Conservation (phyloP, 2,329 filamentous ascomycete genomes). For the Fusarium circinatum region DNA sequence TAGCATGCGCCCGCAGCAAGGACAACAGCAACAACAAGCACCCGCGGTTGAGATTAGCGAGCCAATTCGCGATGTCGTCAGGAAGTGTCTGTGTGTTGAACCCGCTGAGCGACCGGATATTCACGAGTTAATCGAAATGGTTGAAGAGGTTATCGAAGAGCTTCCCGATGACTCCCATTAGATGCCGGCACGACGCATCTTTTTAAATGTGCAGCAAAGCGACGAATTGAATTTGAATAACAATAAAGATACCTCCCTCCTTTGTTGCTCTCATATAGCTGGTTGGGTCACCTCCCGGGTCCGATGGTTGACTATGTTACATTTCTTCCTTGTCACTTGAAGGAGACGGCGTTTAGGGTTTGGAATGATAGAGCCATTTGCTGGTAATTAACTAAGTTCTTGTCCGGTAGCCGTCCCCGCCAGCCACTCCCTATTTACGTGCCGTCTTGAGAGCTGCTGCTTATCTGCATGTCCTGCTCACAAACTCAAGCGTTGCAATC, state of each 20-base stretch:
- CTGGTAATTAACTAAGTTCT: slow-evolving; percentile 30
- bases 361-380: slow-evolving; percentile 38
- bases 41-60: slow-evolving; percentile 74
- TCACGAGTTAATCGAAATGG: slow-evolving; percentile 80
- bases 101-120: slow-evolving; percentile 88
- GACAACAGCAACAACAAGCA: slow-evolving; percentile 45
- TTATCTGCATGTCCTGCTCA: neutral
- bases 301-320: slow-evolving; percentile 7
- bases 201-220: neutral
- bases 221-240: neutral
- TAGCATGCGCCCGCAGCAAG: slow-evolving; percentile 49
- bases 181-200: neutral
- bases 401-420: slow-evolving; percentile 17
- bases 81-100: slow-evolving; percentile 87
- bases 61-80: slow-evolving; percentile 85
- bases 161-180: slow-evolving; percentile 65
- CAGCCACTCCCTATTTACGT: neutral
- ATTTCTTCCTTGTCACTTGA: slow-evolving; percentile 9
- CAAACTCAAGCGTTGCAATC: neutral
- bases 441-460: neutral
- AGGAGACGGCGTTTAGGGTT: slow-evolving; percentile 41
- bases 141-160: slow-evolving; percentile 76
- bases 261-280: neutral
- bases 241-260: slow-evolving; percentile 26
- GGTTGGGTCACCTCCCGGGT: neutral